Evolutionary conservation across 805 yeast genomes (phyloP).

Genomic region (Candida piceae): DNA sequence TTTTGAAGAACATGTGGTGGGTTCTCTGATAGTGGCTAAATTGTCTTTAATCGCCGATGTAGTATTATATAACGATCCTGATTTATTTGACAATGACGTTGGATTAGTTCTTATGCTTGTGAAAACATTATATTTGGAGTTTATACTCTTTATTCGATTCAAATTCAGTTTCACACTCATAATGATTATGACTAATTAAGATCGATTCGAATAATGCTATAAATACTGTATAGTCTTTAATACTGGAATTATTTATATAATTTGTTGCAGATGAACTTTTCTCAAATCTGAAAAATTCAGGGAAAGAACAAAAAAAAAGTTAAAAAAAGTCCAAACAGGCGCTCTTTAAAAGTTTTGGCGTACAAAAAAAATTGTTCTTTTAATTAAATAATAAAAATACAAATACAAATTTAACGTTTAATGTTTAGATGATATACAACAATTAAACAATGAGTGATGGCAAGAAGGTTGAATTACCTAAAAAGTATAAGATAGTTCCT

Average conservation of each 20-base stretch:
- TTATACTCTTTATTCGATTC: conserved; percentile 7
- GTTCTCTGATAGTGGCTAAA: conserved; percentile 53
- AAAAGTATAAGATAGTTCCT: conserved; percentile 19
- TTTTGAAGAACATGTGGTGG: conserved; percentile 77
- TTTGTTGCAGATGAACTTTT: too few species aligned
- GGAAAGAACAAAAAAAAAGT: too few species aligned
- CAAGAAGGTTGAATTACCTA: not conserved
- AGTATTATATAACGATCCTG: conserved; percentile 25
- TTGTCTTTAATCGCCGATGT: conserved; percentile 71
- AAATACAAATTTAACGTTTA: too few species aligned
- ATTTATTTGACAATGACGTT: conserved; percentile 2
- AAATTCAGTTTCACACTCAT: conserved; percentile 2
- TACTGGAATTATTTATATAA: too few species aligned
- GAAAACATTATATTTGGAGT: conserved; percentile 32
- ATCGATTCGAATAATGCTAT: too few species aligned
- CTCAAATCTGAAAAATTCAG: not conserved
- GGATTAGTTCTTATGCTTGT: conserved; percentile 30
- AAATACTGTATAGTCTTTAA: too few species aligned
- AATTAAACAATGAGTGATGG: not conserved
- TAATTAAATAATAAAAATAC: too few species aligned
- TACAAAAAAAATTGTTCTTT: too few species aligned
- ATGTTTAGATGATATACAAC: too few species aligned
- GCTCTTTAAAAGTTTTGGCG: too few species aligned
- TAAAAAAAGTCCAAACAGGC: too few species aligned
- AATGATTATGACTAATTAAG: too few species aligned